A percentile compares a stretch with the other conserved stretches of the same genome.
phyloP scores from a whole-genome alignment of 345 rosid genomes.

The Mercurialis annua region DNA sequence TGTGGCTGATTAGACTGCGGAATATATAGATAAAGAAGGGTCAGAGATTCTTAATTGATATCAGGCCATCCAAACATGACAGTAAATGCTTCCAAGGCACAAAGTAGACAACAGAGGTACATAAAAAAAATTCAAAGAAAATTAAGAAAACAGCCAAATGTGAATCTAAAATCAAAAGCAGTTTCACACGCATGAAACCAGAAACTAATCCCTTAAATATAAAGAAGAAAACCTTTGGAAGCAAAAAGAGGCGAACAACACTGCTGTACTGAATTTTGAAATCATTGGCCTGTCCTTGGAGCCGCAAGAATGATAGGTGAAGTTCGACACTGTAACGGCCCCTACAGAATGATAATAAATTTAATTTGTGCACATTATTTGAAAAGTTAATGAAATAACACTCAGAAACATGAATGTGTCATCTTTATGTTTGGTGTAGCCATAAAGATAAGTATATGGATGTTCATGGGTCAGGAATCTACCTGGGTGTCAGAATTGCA shows the following conservation, averaged over 20 bases:
- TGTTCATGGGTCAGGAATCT: slow-evolving; percentile 6
- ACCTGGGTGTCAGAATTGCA: slow-evolving; percentile 97
- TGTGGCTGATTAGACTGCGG: slow-evolving; percentile 92
- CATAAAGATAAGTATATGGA: neutral
- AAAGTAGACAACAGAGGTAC: neutral
- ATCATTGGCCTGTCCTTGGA: slow-evolving; percentile 98
- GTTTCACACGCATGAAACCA: neutral
- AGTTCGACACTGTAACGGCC: slow-evolving; percentile 98
- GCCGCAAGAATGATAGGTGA: slow-evolving; percentile 83
- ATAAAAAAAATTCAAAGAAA: neutral
- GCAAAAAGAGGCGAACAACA: slow-evolving; percentile 91
- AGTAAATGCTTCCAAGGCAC: neutral
- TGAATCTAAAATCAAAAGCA: neutral
- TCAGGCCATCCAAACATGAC: neutral
- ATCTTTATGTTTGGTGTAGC: neutral
- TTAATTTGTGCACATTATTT: neutral
- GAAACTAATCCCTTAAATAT: neutral
- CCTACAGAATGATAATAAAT: slow-evolving; percentile 40
- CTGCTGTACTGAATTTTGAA: slow-evolving; percentile 98
- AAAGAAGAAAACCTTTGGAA: slow-evolving; percentile 64
- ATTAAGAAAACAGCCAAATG: neutral
- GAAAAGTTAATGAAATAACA: neutral
- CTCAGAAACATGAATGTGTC: slow-evolving; percentile 2
- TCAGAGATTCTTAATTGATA: neutral
- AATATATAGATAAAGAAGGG: slow-evolving; percentile 18